phyloP scores from a whole-genome alignment of 2,329 filamentous ascomycete species.

The Phialemoniopsis sp. region DNA sequence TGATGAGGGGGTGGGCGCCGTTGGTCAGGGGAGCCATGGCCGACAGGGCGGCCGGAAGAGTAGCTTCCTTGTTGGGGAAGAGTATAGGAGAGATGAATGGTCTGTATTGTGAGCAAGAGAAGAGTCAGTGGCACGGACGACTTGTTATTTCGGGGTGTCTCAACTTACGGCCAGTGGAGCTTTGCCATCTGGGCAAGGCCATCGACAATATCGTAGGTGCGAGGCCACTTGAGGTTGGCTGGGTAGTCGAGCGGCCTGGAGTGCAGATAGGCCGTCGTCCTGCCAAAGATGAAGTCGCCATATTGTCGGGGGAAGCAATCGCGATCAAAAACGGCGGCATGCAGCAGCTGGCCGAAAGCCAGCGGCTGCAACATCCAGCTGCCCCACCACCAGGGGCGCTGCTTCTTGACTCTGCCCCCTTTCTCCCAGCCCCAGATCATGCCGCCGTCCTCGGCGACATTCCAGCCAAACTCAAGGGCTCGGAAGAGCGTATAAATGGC shows the following conservation, averaged over 20 bases:
- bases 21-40: conserved; percentile 74
- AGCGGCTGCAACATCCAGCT: conserved; percentile 79
- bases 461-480: conserved; percentile 83
- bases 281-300: conserved; percentile 57
- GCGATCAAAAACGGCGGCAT: conserved; percentile 72
- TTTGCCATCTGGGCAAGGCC: conserved; percentile 77
- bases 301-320: conserved; percentile 61
- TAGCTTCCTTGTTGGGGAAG: conserved; percentile 64
- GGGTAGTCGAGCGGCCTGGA: conserved; percentile 66
- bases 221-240: conserved; percentile 66
- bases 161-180: conserved; percentile 76
- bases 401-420: conserved; percentile 47
- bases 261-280: conserved; percentile 78
- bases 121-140: too few relatives aligned
- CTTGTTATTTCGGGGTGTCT: too few relatives aligned
- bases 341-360: conserved; percentile 70
- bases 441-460: conserved; percentile 71
- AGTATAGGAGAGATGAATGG: conserved; percentile 81
- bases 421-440: conserved; percentile 58
- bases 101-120: too few relatives aligned
- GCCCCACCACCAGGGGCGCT: conserved; percentile 77
- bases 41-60: conserved; percentile 61
- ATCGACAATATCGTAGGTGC: conserved; percentile 71
- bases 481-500: conserved; percentile 79
- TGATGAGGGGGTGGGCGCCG: conserved; percentile 82